Conservation (phyloP, 495 filamentous ascomycete genomes). For the Chlorociboria aeruginascens region DNA sequence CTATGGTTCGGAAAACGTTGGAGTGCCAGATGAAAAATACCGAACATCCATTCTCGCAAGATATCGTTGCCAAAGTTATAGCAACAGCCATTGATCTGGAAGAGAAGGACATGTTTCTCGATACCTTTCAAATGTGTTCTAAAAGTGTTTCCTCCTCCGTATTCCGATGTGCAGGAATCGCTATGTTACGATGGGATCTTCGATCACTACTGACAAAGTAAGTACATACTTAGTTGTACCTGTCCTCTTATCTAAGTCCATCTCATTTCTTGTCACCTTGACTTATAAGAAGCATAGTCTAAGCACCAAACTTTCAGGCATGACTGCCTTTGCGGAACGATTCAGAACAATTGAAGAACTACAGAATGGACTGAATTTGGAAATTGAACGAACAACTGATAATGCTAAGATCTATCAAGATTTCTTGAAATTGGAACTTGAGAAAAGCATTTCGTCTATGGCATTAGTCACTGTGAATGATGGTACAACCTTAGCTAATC, state of each 20-base stretch:
- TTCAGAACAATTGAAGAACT: neutral
- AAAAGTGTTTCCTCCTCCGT: neutral
- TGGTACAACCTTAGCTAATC: neutral
- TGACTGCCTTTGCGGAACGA: neutral
- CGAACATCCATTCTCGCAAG: neutral
- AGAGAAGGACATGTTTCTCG: neutral
- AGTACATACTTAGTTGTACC: neutral
- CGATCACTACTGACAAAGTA: constrained; percentile 1
- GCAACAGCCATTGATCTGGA: neutral
- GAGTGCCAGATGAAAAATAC: no score
- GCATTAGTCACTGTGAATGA: neutral
- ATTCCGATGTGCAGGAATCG: neutral
- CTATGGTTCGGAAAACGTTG: no score
- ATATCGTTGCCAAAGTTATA: neutral
- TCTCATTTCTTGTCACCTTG: no score
- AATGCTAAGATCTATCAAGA: neutral
- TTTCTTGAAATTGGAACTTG: constrained; percentile 1
- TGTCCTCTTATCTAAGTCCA: no score
- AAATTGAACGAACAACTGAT: neutral
- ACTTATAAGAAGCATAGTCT: no score
- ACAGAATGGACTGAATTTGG: no score
- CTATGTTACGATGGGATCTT: neutral
- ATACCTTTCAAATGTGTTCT: neutral
- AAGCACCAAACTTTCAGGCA: neutral
- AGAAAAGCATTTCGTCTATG: neutral